phyloP scores from a whole-genome alignment of 306 rosid genomes.

The Echinosophora koreensis region DNA sequence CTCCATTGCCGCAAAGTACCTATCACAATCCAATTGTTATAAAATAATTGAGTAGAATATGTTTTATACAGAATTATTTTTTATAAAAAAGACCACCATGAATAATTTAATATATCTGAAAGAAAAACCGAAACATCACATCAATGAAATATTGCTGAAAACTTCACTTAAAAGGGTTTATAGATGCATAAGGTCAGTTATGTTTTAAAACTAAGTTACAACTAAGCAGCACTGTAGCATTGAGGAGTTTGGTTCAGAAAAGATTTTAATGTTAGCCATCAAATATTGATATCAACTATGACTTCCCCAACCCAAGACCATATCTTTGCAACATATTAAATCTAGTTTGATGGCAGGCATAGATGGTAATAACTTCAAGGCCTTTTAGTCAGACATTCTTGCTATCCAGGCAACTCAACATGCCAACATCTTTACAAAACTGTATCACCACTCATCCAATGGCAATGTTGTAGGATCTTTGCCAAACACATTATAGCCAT shows the following conservation, averaged over 20 bases:
- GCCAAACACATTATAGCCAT: background rate
- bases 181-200: background rate
- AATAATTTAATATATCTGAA: constrained; percentile 11
- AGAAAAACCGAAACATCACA: constrained; percentile 27
- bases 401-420: background rate
- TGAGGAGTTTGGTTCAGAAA: constrained; percentile 5
- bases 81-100: constrained; percentile 22
- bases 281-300: constrained; percentile 19
- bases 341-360: background rate
- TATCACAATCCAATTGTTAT: constrained; percentile 50
- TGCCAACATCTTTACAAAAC: background rate
- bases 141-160: constrained; percentile 19
- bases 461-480: background rate
- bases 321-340: constrained; percentile 31
- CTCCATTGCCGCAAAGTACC: constrained; percentile 88
- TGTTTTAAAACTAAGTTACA: constrained; percentile 30
- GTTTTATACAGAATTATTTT: constrained; percentile 8
- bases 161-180: constrained; percentile 11
- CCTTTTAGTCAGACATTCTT: background rate
- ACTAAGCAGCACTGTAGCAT: constrained; percentile 2
- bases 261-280: constrained; percentile 9
- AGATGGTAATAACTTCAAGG: constrained; percentile 13
- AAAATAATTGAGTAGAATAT: constrained; percentile 38
- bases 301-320: constrained; percentile 7
- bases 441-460: constrained; percentile 10